Conservation (phyloP, 495 filamentous ascomycete species). For the Achaetomiella virescens region DNA sequence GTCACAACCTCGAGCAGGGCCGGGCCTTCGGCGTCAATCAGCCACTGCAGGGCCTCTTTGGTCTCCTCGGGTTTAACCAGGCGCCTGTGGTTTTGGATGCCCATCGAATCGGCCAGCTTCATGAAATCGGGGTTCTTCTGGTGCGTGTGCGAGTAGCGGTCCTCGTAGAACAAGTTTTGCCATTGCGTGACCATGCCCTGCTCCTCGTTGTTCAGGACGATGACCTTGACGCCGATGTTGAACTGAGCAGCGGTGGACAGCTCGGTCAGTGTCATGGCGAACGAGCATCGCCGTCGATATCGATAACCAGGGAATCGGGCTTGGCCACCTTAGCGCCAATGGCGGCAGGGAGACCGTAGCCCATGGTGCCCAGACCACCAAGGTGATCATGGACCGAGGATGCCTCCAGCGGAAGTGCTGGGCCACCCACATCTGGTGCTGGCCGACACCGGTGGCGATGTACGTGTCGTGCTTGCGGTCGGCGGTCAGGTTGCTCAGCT, state of each 20-base stretch:
- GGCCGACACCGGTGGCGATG: slow-evolving; percentile 87
- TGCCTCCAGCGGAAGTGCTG: slow-evolving; percentile 90
- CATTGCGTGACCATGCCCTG: slow-evolving; percentile 97
- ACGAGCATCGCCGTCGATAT: slow-evolving; percentile 98
- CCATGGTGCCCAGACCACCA: slow-evolving; percentile 92
- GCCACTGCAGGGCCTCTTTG: slow-evolving; percentile 73
- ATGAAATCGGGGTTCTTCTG: slow-evolving; percentile 85
- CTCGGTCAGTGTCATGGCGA: slow-evolving; percentile 92
- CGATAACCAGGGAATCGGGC: slow-evolving; percentile 79
- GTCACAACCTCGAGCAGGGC: slow-evolving; percentile 61
- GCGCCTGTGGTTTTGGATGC: slow-evolving; percentile 61
- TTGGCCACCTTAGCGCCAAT: slow-evolving; percentile 91
- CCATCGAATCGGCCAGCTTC: slow-evolving; percentile 79
- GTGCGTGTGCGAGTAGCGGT: slow-evolving; percentile 87
- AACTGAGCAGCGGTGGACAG: slow-evolving; percentile 86
- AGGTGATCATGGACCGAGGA: slow-evolving; percentile 83
- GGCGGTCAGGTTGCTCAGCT: slow-evolving; percentile 67
- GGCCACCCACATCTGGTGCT: slow-evolving; percentile 97
- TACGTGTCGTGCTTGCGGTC: slow-evolving; percentile 71
- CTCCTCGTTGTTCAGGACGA: slow-evolving; percentile 93
- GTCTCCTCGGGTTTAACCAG: slow-evolving; percentile 65
- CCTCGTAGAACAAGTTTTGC: slow-evolving; percentile 89
- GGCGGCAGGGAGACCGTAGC: slow-evolving; percentile 83
- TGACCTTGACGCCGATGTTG: slow-evolving; percentile 86
- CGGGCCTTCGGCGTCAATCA: slow-evolving; percentile 75